Percentiles rank a stretch among this genome's conserved stretches.
Conservation (phyloP, 2,329 filamentous ascomycete genomes). For the Hymenoscyphus albidus region DNA sequence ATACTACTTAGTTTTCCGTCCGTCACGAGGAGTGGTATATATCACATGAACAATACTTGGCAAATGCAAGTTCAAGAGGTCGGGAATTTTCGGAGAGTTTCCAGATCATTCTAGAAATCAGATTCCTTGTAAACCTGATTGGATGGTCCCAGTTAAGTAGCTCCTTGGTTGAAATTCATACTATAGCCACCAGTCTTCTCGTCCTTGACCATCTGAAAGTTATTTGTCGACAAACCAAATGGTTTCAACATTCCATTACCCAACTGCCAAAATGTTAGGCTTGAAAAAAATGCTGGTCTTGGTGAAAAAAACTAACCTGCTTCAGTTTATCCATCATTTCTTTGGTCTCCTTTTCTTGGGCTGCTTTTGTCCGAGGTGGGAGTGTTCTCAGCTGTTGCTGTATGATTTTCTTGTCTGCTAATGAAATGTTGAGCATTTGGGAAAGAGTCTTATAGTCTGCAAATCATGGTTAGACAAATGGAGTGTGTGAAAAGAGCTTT, state of each 20-base stretch:
- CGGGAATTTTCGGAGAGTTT: too few species aligned
- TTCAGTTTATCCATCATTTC: conserved; percentile 99
- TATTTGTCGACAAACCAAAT: conserved; percentile 89
- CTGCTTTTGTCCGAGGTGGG: conserved; percentile 66
- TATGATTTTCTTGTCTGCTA: conserved; percentile 65
- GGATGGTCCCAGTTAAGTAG: conserved; percentile 8
- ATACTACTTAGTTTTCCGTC: too few species aligned
- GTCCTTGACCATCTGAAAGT: conserved; percentile 92
- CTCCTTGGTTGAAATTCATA: conserved; percentile 67
- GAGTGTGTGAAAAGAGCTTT: neutral
- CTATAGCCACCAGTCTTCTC: conserved; percentile 87
- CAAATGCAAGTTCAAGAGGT: too few species aligned
- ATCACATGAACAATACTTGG: neutral
- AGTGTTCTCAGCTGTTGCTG: conserved; percentile 61
- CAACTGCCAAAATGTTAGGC: conserved; percentile 45
- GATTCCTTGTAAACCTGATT: neutral
- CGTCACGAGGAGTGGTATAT: neutral
- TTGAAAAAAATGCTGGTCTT: neutral
- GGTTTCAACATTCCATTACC: conserved; percentile 90
- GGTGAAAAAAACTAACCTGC: conserved; percentile 47
- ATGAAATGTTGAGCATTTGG: conserved; percentile 55
- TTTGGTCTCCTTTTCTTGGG: conserved; percentile 81
- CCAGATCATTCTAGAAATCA: neutral
- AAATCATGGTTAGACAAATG: conserved; percentile 7
- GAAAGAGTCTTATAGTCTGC: conserved; percentile 69